phyloP scores from a whole-genome alignment of 2,329 filamentous ascomycete species.

The Sphaerostilbella broomeana region DNA sequence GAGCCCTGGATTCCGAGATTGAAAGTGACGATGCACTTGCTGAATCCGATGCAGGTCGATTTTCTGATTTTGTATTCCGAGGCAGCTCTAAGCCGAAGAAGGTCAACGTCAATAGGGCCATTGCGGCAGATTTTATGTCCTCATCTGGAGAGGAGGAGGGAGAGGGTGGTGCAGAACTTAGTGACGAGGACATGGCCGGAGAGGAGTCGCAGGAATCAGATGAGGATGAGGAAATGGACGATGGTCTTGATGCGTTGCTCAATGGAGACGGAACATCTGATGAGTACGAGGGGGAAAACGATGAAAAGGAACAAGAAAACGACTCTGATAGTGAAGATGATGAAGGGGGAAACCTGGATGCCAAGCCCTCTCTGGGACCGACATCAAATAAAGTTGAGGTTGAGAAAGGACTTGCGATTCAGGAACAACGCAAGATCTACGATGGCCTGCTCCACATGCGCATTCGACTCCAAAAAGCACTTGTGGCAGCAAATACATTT shows the following conservation, averaged over 20 bases:
- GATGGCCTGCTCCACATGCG: slow-evolving; percentile 83
- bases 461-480: slow-evolving; percentile 86
- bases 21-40: slow-evolving; percentile 66
- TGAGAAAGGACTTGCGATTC: slow-evolving; percentile 80
- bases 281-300: slow-evolving; percentile 30
- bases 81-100: slow-evolving; percentile 48
- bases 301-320: slow-evolving; percentile 25
- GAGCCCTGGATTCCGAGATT: slow-evolving; percentile 54
- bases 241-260: slow-evolving; percentile 30
- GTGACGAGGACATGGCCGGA: slow-evolving; percentile 28
- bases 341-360: slow-evolving; percentile 18
- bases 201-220: slow-evolving; percentile 33
- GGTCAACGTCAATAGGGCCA: slow-evolving; percentile 35
- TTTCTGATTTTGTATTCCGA: slow-evolving; percentile 64
- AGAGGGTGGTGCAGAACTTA: slow-evolving; percentile 25
- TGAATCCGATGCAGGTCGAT: slow-evolving; percentile 76
- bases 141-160: slow-evolving; percentile 35
- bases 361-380: slow-evolving; percentile 28
- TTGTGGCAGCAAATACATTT: slow-evolving; percentile 76
- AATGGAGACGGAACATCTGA: slow-evolving; percentile 27
- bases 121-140: slow-evolving; percentile 53
- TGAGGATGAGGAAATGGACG: slow-evolving; percentile 33
- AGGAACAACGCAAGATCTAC: slow-evolving; percentile 76
- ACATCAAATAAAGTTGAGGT: slow-evolving; percentile 49
- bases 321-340: slow-evolving; percentile 25